Evolutionary conservation across 257 asterid genomes (phyloP).

Genomic region (Rubia yunnanensis): DNA sequence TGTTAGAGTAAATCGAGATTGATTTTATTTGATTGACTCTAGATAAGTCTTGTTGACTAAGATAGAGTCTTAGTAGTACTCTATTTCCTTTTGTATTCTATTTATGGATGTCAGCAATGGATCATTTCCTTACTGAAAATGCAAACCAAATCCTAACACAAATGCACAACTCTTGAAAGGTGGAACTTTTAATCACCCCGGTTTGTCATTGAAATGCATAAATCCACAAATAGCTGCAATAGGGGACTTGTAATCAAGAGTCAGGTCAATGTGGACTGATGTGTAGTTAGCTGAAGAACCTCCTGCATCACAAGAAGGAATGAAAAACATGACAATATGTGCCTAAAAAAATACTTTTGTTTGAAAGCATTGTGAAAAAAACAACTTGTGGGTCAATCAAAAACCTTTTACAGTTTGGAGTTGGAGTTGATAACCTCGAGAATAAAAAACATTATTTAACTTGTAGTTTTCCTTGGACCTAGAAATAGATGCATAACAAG

Average conservation of each 20-base stretch:
- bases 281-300: constrained; percentile 1
- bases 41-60: too few species aligned
- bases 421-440: background rate
- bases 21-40: too few species aligned
- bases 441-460: background rate
- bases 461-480: background rate
- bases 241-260: constrained; percentile 37
- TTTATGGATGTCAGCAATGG: too few species aligned
- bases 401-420: background rate
- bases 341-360: background rate
- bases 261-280: constrained; percentile 30
- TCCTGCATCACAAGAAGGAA: background rate
- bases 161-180: too few species aligned
- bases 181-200: too few species aligned
- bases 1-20: too few species aligned
- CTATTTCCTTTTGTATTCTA: too few species aligned
- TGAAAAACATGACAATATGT: background rate
- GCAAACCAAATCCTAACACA: too few species aligned
- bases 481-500: too few species aligned
- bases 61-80: too few species aligned
- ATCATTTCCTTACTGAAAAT: too few species aligned
- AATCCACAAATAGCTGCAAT: constrained; percentile 37
- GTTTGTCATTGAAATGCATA: constrained; percentile 46
- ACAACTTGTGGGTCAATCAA: background rate
- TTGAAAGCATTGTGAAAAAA: constrained; percentile 6